Base-by-base conservation (phyloP, 2,329 filamentous ascomycete species). In the Curvularia sp. region DNA sequence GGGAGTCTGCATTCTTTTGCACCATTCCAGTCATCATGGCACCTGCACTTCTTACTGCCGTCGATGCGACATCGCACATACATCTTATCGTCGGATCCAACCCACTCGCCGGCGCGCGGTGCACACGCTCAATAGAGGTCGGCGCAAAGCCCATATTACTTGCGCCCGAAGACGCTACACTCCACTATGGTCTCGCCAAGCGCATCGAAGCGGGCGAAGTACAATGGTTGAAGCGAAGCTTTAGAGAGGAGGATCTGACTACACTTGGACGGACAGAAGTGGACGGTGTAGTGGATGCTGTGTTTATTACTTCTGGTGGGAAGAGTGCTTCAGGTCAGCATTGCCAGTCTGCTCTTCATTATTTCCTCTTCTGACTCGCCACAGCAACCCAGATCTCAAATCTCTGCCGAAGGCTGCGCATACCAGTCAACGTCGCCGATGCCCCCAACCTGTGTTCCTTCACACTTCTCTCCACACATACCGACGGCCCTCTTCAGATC, bases 351-450 rank as follows among this genome's bases (percentile, higher is more conserved):
- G 26, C 7, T 9, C 5, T 8, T 7, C 9, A 13, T n/a, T 6
- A n/a, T 8, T 33, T 22, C 12, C 6, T 28, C n/a, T 42, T 53
- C 65, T 69, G n/a, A 67, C 53, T 48, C 39, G 53, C 44, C 44
- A 26, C 62, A 91, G 88, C 83, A 56, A 78, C 83, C 28, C 86
- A 86, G 63, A 90, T 97, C 62, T 92, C 92, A 0, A 82, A 80
- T 5, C 81, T 93, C 4, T 98, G 95, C 80, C 86, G 84, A 59
- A 85, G 89, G 47, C 83, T 93, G 61, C 87, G 95, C 44, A 95
- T 99, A 67, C 94, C 94, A 31, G 84, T 99, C 73, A 99, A 99
- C 77, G 92, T 98, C 26, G 87, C 92, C 60, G 95, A 99, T 79
- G 86, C 91, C 0, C 91, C 94, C 0, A 84, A 87, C 33, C 88